These are phyloP conservation scores for Nicotiana otophora DNA, from an alignment of 257 asterid genomes.

Conservation along the genomic window DNA sequence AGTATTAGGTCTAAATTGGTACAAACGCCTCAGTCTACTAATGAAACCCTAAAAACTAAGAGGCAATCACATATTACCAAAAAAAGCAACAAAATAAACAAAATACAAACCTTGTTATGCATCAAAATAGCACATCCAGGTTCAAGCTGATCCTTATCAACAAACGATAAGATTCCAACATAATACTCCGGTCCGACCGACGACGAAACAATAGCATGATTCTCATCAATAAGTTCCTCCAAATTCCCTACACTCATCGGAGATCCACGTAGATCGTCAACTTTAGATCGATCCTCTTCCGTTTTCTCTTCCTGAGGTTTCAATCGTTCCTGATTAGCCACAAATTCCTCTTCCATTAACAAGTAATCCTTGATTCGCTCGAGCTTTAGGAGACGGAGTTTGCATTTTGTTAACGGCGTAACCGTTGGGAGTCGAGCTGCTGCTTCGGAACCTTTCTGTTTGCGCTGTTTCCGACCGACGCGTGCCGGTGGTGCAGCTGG, in stretches of 20 bases:
- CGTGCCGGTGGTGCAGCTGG: conserved; percentile 61
- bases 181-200: conserved; percentile 93
- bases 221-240: conserved; percentile 94
- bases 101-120: conserved; percentile 66
- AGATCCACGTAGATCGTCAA: conserved; percentile 43
- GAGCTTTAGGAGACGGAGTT: conserved; percentile 57
- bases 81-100: not conserved
- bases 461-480: conserved; percentile 48
- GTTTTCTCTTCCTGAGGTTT: conserved; percentile 56
- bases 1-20: not conserved
- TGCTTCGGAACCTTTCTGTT: conserved; percentile 72
- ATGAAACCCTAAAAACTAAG: no score
- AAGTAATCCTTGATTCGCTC: conserved; percentile 78
- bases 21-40: no score
- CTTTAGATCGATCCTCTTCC: conserved; percentile 46
- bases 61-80: not conserved
- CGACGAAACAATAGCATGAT: conserved; percentile 83
- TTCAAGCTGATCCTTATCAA: conserved; percentile 93
- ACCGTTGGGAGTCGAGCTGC: conserved; percentile 43
- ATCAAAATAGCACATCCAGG: conserved; percentile 90
- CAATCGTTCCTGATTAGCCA: conserved; percentile 41
- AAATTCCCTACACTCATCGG: conserved; percentile 94
- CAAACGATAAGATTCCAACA: conserved; percentile 84
- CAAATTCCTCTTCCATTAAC: conserved; percentile 85
- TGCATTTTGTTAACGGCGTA: conserved; percentile 43